Conservation (phyloP, 2,329 filamentous ascomycete species). For the Helotiales sp. region DNA sequence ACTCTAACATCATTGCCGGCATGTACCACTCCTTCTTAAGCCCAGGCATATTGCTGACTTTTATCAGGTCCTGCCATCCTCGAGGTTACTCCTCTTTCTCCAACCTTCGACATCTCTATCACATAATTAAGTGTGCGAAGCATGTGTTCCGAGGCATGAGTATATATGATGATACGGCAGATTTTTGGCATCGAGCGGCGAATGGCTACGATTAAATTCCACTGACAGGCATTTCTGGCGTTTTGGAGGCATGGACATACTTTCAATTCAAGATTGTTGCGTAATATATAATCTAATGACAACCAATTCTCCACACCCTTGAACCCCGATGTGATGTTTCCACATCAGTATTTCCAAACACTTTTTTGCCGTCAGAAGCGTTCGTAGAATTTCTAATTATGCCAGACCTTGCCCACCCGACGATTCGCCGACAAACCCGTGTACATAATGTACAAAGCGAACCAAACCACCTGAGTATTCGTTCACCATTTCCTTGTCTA, state of each 20-base stretch:
- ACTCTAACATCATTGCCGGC: constrained; percentile 46
- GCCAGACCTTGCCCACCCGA: too few species aligned
- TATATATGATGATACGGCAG: background rate
- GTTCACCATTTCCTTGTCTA: too few species aligned
- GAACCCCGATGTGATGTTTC: background rate
- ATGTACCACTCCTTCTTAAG: background rate
- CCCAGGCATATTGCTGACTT: background rate
- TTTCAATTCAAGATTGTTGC: background rate
- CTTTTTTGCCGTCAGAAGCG: too few species aligned
- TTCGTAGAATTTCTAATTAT: too few species aligned
- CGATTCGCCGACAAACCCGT: too few species aligned
- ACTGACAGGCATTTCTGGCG: background rate
- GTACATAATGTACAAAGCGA: too few species aligned
- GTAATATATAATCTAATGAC: constrained; percentile 6
- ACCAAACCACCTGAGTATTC: too few species aligned
- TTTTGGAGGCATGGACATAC: background rate
- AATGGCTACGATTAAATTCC: background rate
- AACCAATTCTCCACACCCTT: background rate
- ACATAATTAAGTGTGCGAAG: background rate
- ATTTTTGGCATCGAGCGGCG: background rate
- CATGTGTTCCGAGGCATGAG: background rate
- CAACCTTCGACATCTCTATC: constrained; percentile 36
- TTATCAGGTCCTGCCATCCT: constrained; percentile 43
- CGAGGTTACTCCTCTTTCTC: constrained; percentile 41
- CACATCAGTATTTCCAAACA: too few species aligned